phyloP scores from a whole-genome alignment of 768 basidiomycete genomes.

The Favolaschia claudopus region DNA sequence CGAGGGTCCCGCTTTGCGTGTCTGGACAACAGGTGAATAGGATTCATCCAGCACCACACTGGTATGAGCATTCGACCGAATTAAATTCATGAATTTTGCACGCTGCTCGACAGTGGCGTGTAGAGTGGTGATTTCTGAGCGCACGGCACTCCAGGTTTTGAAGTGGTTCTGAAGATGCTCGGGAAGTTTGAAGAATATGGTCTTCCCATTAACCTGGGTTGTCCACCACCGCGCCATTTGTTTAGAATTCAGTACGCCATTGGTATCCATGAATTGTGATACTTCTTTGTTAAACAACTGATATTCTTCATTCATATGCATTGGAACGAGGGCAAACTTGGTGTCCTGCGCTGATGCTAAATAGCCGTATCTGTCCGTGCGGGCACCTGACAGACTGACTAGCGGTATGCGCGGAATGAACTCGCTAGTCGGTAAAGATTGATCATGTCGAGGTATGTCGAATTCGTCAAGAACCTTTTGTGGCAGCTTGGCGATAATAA shows the following conservation, averaged over 20 bases:
- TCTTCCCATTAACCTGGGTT: neutral
- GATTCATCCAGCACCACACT: slow-evolving; percentile 3
- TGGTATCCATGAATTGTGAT: neutral
- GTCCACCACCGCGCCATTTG: slow-evolving; percentile 6
- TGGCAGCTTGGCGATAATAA: too few species aligned
- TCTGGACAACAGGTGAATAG: slow-evolving; percentile 8
- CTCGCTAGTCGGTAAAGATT: neutral
- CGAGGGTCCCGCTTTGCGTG: neutral
- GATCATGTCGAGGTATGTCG: neutral
- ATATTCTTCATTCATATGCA: slow-evolving; percentile 6
- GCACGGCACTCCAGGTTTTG: slow-evolving; percentile 5
- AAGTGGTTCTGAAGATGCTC: slow-evolving; percentile 1
- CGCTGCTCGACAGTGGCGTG: neutral
- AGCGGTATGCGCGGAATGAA: neutral
- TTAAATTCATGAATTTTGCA: neutral
- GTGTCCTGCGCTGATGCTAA: neutral
- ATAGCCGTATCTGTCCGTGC: neutral
- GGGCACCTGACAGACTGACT: neutral
- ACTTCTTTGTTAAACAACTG: neutral
- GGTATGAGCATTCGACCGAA: slow-evolving; percentile 3
- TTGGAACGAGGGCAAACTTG: neutral
- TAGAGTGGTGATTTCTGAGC: neutral
- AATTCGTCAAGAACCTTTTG: neutral
- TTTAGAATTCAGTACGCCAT: neutral
- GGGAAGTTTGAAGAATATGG: neutral